Evolutionary conservation across 345 rosid genomes (phyloP).

Genomic region (Syzygium aromaticum): DNA sequence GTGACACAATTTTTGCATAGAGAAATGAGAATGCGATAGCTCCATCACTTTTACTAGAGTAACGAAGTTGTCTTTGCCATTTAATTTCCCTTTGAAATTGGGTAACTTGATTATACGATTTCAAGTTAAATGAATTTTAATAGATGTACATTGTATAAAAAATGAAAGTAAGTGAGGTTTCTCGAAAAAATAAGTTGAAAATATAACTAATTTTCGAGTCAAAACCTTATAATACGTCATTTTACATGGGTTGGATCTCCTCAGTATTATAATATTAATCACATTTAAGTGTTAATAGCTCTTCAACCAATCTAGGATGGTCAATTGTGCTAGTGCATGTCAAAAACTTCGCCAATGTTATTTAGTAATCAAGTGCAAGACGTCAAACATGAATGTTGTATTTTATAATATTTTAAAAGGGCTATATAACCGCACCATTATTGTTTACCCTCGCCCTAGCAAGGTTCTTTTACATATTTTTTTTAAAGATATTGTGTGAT

Average conservation of each 20-base stretch:
- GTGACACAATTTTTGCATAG: neutral
- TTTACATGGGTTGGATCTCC: neutral
- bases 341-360: neutral
- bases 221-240: neutral
- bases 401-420: neutral
- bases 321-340: neutral
- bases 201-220: neutral
- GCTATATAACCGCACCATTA: neutral
- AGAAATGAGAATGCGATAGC: neutral
- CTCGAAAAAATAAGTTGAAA: neutral
- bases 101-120: neutral
- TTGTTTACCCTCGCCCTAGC: neutral
- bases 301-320: neutral
- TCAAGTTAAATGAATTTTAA: neutral
- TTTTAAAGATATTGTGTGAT: neutral
- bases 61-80: neutral
- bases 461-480: neutral
- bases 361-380: neutral
- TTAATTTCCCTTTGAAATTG: neutral
- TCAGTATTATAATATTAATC: neutral
- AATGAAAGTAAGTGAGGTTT: neutral
- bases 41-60: neutral
- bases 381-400: neutral
- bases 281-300: neutral
- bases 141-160: neutral